Base-by-base conservation (phyloP, 2,329 filamentous ascomycete genomes). In the Penicillium verrucosum region DNA sequence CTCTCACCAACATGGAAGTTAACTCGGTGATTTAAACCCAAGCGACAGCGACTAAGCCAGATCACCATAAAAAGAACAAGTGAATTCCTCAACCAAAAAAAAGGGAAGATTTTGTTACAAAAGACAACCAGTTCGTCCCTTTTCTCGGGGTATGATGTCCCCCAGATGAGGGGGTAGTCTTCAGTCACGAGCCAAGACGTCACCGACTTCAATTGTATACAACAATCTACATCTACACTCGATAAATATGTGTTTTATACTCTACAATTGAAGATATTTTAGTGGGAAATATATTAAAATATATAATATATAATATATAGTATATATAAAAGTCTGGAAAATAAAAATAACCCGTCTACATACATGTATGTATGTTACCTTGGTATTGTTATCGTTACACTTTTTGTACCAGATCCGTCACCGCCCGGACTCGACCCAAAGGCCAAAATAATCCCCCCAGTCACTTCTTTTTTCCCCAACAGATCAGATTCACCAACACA, bases 171-270 rank as follows among this genome's bases (percentile, higher is more conserved):
- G 53, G 53, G 53, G 27, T 32, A 23, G 18, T 38, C 14, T 12
- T 8, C 23, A 18, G 51, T 53, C 47, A 56, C 53, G 40, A 40
- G 53, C 47, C 21, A 51, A 56, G 53, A 56, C 53, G 53, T 56
- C 47, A 56, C 53, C 16, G 30, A 32, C 30, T 32, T 14, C 32
- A 38, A 36, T 16, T 18, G 41, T 18, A 23, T 23, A 16, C 23
- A 42, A 27, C 12, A 30, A 7, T 18, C 18, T 18, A 18, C 18
- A 11, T 47, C 4, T 47, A 16, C 45, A 23, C 29, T 18, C 14
- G 5, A 48, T 12, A 37, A 18, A 18, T 18, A 18, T 47, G 10
- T 32, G 16, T 18, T 18, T 14, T n/a, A 48, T n/a, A 37, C 38
- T 41, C 5, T 48, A 29, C 16, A 25, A n/a, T 37, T 7, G 37